Base-by-base conservation (phyloP, 805 yeast species). In the Wickerhamiella kazuoi region DNA sequence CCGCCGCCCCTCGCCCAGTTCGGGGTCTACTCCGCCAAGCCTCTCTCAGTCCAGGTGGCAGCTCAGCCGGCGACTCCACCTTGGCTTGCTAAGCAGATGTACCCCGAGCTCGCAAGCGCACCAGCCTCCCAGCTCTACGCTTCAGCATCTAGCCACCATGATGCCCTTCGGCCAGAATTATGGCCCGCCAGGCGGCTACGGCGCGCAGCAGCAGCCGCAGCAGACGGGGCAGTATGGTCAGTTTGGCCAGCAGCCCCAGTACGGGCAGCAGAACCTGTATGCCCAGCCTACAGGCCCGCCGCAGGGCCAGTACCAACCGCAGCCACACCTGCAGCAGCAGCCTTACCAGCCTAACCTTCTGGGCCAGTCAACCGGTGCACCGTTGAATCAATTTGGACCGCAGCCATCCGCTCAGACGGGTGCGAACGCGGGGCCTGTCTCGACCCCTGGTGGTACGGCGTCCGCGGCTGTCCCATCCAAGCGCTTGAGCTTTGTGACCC, bases 401-500 rank as follows among this genome's bases (percentile, higher is more conserved):
- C 23, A 7, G 9, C 13, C 35, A 30, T 20, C 40, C 40, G 13
- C 37, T 31, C 34, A 39, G 35, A 49, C 74, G 76, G 52, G n/a
- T n/a, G n/a, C n/a, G n/a, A n/a, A n/a, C n/a, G n/a, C n/a, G n/a
- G n/a, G n/a, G n/a, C n/a, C n/a, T n/a, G n/a, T n/a, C n/a, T n/a
- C n/a, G n/a, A n/a, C 26, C 35, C 32, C 42, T 13, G 34, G 42
- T 28, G 40, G 35, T n/a, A 21, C 38, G 20, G 23, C 31, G 18
- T 17, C 42, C 17, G 33, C 42, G 32, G 50, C 51, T 35, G 48
- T 57, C 38, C 61, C 62, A 18, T 45, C 37, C 35, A 79, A 81
- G 44, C 71, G 96, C 48, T 65, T 87, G 38, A 75, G 94, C 9
- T 87, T 87, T 55, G 72, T 87, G 45, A 74, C 93, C 3, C 77